Conservation (phyloP, 768 basidiomycete genomes). For the Tylopilus rubrobrunneus region DNA sequence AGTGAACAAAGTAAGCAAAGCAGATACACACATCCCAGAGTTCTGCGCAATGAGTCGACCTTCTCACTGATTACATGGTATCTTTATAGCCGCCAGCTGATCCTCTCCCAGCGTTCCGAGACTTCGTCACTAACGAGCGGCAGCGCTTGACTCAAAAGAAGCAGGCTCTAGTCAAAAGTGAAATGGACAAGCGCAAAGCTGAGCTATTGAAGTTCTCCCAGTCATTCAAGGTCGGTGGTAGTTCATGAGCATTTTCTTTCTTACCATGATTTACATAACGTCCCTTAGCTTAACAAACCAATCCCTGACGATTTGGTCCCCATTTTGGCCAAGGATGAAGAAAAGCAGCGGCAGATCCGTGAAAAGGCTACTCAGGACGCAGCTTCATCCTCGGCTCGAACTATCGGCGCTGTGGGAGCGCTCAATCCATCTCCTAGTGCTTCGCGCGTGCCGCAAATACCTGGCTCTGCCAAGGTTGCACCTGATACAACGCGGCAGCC, state of each 20-base stretch:
- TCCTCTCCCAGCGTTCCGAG: conserved; percentile 80
- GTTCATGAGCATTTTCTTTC: background rate
- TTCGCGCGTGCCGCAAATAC: conserved; percentile 37
- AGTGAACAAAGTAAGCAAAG: conserved; percentile 46
- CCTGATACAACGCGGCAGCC: conserved; percentile 30
- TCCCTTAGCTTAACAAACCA: conserved; percentile 77
- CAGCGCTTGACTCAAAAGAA: conserved; percentile 88
- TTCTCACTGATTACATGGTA: conserved; percentile 4
- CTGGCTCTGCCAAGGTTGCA: conserved; percentile 27
- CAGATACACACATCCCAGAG: background rate
- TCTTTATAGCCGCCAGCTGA: conserved; percentile 59
- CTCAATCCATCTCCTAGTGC: conserved; percentile 44
- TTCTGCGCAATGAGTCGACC: background rate
- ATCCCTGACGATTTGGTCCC: conserved; percentile 93
- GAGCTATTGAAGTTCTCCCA: conserved; percentile 92
- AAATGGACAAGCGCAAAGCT: conserved; percentile 92
- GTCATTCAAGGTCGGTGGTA: conserved; percentile 77
- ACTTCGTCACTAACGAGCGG: conserved; percentile 90
- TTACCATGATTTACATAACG: background rate
- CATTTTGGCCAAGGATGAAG: conserved; percentile 91
- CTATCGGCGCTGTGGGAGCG: conserved; percentile 53
- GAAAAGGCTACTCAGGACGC: conserved; percentile 76
- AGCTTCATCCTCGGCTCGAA: conserved; percentile 58
- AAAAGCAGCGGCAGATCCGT: conserved; percentile 78
- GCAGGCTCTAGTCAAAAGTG: conserved; percentile 82